Conservation (phyloP, 768 basidiomycete genomes). For the Candolleomyces efflorescens region DNA sequence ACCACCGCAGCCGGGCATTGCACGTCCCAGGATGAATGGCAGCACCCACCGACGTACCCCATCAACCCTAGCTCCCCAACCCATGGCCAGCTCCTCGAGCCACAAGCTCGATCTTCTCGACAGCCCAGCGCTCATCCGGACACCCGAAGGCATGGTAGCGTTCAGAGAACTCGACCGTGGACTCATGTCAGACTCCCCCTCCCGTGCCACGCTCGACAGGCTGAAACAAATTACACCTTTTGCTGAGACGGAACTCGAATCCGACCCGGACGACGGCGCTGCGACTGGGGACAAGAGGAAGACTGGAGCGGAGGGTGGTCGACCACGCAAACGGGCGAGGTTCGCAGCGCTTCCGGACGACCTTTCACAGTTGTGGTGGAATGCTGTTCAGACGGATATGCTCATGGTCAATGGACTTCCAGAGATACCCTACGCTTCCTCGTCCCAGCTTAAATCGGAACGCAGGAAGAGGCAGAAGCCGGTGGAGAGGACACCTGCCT, state of each 20-base stretch:
- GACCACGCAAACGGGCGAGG: slow-evolving; percentile 62
- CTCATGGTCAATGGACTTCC: slow-evolving; percentile 66
- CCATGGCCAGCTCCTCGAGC: slow-evolving; percentile 9
- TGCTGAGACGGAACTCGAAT: slow-evolving; percentile 29
- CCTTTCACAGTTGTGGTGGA: slow-evolving; percentile 68
- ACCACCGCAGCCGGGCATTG: slow-evolving; percentile 23
- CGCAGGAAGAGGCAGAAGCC: slow-evolving; percentile 8
- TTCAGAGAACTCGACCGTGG: slow-evolving; percentile 60
- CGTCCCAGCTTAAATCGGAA: slow-evolving; percentile 10
- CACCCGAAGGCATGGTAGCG: slow-evolving; percentile 66
- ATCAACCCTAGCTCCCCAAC: slow-evolving; percentile 23
- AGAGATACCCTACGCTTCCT: slow-evolving; percentile 38
- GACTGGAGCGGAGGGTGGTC: slow-evolving; percentile 38
- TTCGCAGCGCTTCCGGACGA: slow-evolving; percentile 41
- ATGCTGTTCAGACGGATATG: slow-evolving; percentile 56
- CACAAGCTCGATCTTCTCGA: slow-evolving; percentile 44
- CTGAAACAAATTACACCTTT: slow-evolving; percentile 33
- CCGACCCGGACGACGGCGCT: slow-evolving; percentile 23
- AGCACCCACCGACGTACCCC: slow-evolving; percentile 36
- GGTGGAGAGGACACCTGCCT: neutral
- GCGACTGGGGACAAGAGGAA: slow-evolving; percentile 63
- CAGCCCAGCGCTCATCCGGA: slow-evolving; percentile 63
- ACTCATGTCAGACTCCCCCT: slow-evolving; percentile 24
- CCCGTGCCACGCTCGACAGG: slow-evolving; percentile 16
- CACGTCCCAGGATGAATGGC: slow-evolving; percentile 36